Conservation (phyloP, 129 eudicot genomes). For the Erigeron canadensis region DNA sequence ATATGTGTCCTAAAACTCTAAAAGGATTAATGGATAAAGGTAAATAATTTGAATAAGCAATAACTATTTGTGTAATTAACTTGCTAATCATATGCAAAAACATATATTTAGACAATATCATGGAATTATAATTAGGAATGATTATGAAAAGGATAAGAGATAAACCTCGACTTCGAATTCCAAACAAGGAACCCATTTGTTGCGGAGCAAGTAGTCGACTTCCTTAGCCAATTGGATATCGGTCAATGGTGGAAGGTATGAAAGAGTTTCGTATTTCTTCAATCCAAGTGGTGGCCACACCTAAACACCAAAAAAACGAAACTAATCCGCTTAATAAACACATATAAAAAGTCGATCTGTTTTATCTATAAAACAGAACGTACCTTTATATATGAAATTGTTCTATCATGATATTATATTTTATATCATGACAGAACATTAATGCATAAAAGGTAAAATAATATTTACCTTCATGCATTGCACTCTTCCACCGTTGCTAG, state of each 20-base stretch:
- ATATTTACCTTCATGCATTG: conserved; percentile 57
- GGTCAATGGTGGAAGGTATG: conserved; percentile 51
- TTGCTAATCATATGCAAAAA: not conserved
- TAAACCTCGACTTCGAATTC: conserved; percentile 48
- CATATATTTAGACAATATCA: not conserved
- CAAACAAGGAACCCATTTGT: conserved; percentile 74
- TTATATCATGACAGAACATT: not conserved
- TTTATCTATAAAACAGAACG: not conserved
- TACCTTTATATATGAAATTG: not conserved
- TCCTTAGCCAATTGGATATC: conserved; percentile 31
- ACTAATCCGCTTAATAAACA: not conserved
- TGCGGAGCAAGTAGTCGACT: conserved; percentile 58
- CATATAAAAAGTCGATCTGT: not conserved
- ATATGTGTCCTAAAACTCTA: too few species aligned
- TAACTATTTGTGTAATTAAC: not conserved
- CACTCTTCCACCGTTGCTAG: conserved; percentile 57
- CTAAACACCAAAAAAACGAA: conserved; percentile 16
- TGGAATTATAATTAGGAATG: not conserved
- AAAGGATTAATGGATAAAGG: too few species aligned
- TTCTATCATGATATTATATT: not conserved
- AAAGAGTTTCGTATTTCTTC: conserved; percentile 74
- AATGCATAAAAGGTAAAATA: not conserved
- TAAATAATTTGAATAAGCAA: too few species aligned
- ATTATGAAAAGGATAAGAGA: conserved; percentile 18
- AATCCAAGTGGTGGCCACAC: conserved; percentile 61